Base-by-base conservation (phyloP, 306 rosid species). In the Acacia acuminata region DNA sequence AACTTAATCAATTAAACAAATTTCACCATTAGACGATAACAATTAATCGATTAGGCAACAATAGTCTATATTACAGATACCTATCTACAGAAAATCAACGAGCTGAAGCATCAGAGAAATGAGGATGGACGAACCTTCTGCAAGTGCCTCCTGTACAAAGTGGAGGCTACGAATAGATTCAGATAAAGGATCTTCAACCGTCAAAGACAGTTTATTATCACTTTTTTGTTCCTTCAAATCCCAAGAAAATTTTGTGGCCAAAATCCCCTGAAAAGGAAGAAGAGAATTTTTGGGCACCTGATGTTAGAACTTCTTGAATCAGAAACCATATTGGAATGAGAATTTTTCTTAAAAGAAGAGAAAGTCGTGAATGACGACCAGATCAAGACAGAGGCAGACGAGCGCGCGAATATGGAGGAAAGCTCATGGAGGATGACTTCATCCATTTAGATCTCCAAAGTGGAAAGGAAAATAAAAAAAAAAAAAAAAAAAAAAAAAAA, bases 291-390 rank as follows among this genome's bases (percentile, higher is more conserved):
- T 38, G 8, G 42, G 70, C 60, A 79, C 85, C 85, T 78, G 83
- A 89, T 79, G 83, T 85, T 84, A 77, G 96, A 92, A 89, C 96
- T 89, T n/a, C 42, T 38, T 7, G 99, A 96, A 86, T 96, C 98
- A 75, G 97, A 96, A 63, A 94, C 99, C 82, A 92, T 1, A 84
- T 96, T 93, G 44, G 97, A 90, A 79, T 83, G 79, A 78, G 96
- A 96, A 85, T 90, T 92, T 78, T 96, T 94, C 88, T 77, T 87
- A 38, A 38, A 6, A 1, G 8, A 38, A 38, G 42, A 38, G 42
- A 38, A 38, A 38, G 42, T 38, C 8, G 42, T 38, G 42, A 38
- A 38, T 1, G 42, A 6, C 8, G 42, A 38, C 42, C 42, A 38
- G 1, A 38, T 38, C 8, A 8, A 38, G 42, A 38, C 8, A 38